Evolutionary conservation across 164 flowering plant genomes (phyloP).

Genomic region (Stephania yunnanensis): DNA sequence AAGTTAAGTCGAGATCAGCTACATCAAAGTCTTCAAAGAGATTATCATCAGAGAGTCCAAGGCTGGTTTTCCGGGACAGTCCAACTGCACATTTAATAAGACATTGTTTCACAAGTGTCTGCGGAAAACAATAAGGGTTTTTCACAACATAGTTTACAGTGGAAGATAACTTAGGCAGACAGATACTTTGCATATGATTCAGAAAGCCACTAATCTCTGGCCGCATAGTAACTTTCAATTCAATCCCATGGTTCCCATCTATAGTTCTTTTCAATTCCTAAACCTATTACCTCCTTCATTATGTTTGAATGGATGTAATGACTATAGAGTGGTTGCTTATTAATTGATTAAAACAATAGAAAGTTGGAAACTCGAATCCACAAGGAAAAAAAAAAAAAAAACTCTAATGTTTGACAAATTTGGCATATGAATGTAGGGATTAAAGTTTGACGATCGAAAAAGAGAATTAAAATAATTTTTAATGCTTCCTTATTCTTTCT

Average conservation of each 20-base stretch:
- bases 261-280: too few species aligned
- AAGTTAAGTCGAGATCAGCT: slow-evolving; percentile 69
- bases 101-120: background rate
- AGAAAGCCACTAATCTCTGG: background rate
- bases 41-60: slow-evolving; percentile 42
- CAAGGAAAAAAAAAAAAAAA: background rate
- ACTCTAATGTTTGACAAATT: too few species aligned
- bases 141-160: background rate
- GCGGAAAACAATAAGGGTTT: background rate
- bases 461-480: background rate
- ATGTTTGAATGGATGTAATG: background rate
- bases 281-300: background rate
- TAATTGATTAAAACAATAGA: background rate
- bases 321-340: background rate
- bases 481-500: background rate
- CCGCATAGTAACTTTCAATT: background rate
- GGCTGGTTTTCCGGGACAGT: slow-evolving; percentile 33
- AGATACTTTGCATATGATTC: background rate
- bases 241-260: background rate
- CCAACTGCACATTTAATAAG: slow-evolving; percentile 33
- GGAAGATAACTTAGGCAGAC: background rate
- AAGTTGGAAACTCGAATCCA: background rate
- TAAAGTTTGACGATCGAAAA: background rate
- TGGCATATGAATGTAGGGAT: background rate
- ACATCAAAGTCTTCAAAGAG: slow-evolving; percentile 58